Conservation (phyloP, 192 early-diverging fungal genomes). For the Chytriomyces sp. region DNA sequence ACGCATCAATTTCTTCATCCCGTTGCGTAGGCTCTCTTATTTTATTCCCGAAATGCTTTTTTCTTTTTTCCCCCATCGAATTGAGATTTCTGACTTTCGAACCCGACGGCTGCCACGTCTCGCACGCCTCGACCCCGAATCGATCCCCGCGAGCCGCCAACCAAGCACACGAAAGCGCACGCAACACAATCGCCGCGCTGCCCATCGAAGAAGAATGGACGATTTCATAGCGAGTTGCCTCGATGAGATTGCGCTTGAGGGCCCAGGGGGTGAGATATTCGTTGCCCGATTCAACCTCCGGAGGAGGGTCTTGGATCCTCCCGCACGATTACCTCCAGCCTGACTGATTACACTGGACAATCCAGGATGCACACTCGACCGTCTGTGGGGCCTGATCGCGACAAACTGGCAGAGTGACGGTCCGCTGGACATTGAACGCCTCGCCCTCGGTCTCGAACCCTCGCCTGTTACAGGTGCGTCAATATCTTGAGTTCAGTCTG, state of each 20-base stretch:
- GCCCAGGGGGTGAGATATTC: slow-evolving; percentile 45
- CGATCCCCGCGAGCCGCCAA: not conserved
- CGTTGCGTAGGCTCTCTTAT: too few species aligned
- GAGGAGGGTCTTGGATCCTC: too few species aligned
- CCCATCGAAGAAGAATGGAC: slow-evolving; percentile 49
- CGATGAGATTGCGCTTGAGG: slow-evolving; percentile 62
- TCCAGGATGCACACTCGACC: slow-evolving; percentile 40
- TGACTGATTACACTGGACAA: too few species aligned
- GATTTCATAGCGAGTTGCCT: slow-evolving; percentile 53
- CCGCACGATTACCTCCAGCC: too few species aligned
- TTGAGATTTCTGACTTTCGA: too few species aligned
- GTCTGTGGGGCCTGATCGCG: slow-evolving; percentile 39
- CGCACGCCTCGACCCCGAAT: not conserved
- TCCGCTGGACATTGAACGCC: slow-evolving; percentile 17
- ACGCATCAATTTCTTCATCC: too few species aligned
- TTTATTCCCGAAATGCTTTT: too few species aligned
- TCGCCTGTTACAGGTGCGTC: not conserved
- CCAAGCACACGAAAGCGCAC: not conserved
- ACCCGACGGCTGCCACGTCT: not conserved
- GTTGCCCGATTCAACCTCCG: too few species aligned
- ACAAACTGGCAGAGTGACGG: slow-evolving; percentile 36
- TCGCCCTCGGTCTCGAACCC: not conserved
- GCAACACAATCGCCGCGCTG: not conserved
- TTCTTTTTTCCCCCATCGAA: too few species aligned
- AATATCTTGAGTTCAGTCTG: too few species aligned